Evolutionary conservation across 768 basidiomycete species (phyloP), one percentile per base, ranked within the genome.

Genomic region (Trametes cubensis): DNA sequence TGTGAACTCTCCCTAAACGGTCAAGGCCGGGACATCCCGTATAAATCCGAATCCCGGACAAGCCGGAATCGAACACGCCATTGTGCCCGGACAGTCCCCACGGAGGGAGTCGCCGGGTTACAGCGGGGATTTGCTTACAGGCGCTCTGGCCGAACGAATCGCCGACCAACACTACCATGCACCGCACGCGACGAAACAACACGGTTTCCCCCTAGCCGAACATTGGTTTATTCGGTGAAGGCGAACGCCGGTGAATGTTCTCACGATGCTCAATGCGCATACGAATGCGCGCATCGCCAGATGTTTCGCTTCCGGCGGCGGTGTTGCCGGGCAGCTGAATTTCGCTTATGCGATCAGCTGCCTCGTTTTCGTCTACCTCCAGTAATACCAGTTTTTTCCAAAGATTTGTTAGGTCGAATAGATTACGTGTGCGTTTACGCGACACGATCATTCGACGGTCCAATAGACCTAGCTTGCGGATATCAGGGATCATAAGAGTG

Each of bases 241-340:
- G 51, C 20, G 51, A 52, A 11, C 51, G 51, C 51, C n/a, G 51
- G 38, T 52, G 51, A 6, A 52, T 52, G 51, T 52, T 52, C 18
- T 39, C 34, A 3, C 34, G 34, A 20, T 52, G 51, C 51, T 15
- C 51, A 18, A 21, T 39, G 34, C n/a, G 10, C 18, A 20, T 20
- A 20, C n/a, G 17, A 15, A 13, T 34, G 14, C 26, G 26, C n/a
- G 18, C 39, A n/a, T 20, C 38, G 20, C 39, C 20, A 15, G 51
- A 18, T 6, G 17, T 38, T 18, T 30, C 30, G 8, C 30, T 14
- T 52, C 51, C 51, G 21, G 51, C n/a, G 51, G 38, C 39, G 51
- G 51, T 5, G 2, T 39, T 17, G 30, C n/a, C 30, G n/a, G n/a
- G 10, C 25, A 17, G 28, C 17, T 30, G 34, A 20, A 7, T 39